phyloP scores from a whole-genome alignment of 148 eudicot genomes.

The Fagopyrum esculentum region DNA sequence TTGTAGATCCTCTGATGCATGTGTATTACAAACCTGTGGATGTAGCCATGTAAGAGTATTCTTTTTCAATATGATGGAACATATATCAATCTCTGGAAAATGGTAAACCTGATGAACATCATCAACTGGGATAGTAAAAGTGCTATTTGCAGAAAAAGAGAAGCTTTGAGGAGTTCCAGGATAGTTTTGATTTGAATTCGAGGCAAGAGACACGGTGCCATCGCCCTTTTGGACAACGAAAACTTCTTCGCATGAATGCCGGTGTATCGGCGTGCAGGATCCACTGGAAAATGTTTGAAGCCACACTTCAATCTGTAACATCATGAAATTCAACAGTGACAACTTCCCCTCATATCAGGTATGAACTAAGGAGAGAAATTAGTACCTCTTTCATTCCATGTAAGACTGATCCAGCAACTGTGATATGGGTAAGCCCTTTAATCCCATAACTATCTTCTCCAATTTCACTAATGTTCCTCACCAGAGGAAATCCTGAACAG shows the following conservation, averaged over 20 bases:
- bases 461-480: too few species aligned
- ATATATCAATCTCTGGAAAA: too few species aligned
- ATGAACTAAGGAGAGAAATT: too few species aligned
- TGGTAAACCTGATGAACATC: not conserved
- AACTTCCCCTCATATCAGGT: too few species aligned
- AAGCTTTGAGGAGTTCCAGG: not conserved
- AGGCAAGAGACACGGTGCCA: too few species aligned
- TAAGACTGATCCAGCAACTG: constrained; percentile 54
- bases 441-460: too few species aligned
- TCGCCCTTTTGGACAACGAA: not conserved
- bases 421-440: too few species aligned
- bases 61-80: too few species aligned
- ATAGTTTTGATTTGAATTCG: not conserved
- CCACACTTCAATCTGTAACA: not conserved
- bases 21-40: too few species aligned
- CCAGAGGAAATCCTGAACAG: too few species aligned
- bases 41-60: too few species aligned
- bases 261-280: not conserved
- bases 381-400: constrained; percentile 76
- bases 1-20: constrained; percentile 47
- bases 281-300: not conserved
- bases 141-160: not conserved
- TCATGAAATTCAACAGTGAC: not conserved
- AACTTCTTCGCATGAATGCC: not conserved
- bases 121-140: not conserved